Evolutionary conservation across 1,284 basidiomycete species (phyloP), one percentile per base, ranked within the genome.

Genomic region (Leccinum subspadiceum): DNA sequence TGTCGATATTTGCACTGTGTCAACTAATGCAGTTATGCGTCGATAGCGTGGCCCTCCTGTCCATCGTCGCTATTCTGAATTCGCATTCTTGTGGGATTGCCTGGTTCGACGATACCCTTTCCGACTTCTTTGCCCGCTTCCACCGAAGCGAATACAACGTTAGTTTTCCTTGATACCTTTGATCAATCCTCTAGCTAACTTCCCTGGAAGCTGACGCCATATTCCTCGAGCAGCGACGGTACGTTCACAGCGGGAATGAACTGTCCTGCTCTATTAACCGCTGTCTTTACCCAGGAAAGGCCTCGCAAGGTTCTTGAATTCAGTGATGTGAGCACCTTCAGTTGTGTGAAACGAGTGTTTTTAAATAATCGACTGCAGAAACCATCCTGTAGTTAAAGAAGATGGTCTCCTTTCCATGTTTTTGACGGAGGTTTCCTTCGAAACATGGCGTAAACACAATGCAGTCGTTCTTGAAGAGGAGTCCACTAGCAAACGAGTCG

Each of bases 71-170:
- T 98, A 96, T 74, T 94, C 92, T 5, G 95, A 98, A 72, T 98
- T 97, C 71, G 84, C 84, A 6, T 95, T 90, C 76, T 78, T 98
- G 22, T 90, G 92, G 83, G 93, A 96, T 61, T 89, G 87, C 63
- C 78, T 98, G 39, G 76, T 85, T 59, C 81, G 85, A 64, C 80
- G 86, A 55, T 93, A 98, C 78, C 94, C 95, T 0, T 97, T 97
- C 82, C 85, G 95, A 37, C 78, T 97, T n/a, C 81, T 96, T 62
- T 89, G 93, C n/a, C 78, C 85, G 2, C 77, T 97, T 37, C 95
- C 95, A 8, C 95, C 95, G 0, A 98, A 98, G 74, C 84, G 93
- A 51, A 81, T 97, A 62, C 91, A 92, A 72, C 87, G 93, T 92
- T 71, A 78, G 89, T 82, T 41, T 22, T 65, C 29, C 56, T 58